These are phyloP conservation scores for Inga leiocalycina DNA, from an alignment of 306 rosid species.

Conservation along the genomic window DNA sequence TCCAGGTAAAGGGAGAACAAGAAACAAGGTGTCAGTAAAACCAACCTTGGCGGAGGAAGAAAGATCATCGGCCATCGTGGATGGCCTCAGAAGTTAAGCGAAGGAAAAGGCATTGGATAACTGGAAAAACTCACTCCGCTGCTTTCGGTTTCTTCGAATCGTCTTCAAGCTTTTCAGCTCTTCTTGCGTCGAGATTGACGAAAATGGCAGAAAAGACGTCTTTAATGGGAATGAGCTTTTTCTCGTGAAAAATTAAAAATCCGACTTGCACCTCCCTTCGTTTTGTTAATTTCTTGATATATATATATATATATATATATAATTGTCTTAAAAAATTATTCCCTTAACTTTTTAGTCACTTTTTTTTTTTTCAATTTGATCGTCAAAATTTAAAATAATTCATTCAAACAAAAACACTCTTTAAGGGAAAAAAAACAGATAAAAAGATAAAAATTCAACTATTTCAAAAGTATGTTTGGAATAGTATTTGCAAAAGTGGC, in stretches of 20 bases:
- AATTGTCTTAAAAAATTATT: too few relatives aligned
- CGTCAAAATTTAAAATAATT: too few relatives aligned
- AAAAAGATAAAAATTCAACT: too few relatives aligned
- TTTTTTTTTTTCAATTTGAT: too few relatives aligned
- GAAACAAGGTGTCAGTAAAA: neutral
- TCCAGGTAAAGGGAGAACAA: slow-evolving; percentile 22
- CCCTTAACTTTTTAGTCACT: too few relatives aligned
- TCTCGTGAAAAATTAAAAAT: slow-evolving; percentile 32
- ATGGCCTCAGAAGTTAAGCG: slow-evolving; percentile 59
- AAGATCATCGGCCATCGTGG: slow-evolving; percentile 85
- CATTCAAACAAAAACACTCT: too few relatives aligned
- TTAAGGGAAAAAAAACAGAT: too few relatives aligned
- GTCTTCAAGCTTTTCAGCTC: slow-evolving; percentile 43
- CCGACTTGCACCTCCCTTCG: slow-evolving; percentile 37
- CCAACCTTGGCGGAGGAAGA: slow-evolving; percentile 79
- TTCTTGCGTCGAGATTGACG: slow-evolving; percentile 38
- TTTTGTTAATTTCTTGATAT: neutral
- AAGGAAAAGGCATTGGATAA: slow-evolving; percentile 60
- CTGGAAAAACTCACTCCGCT: neutral
- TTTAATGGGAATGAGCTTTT: slow-evolving; percentile 39
- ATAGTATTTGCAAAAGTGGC: too few relatives aligned
- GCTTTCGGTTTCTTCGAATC: slow-evolving; percentile 31
- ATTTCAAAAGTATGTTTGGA: too few relatives aligned
- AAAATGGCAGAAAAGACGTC: slow-evolving; percentile 39
- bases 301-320: too few relatives aligned